Evolutionary conservation across 2,329 filamentous ascomycete genomes (phyloP).

Genomic region (Penicillium sp.): DNA sequence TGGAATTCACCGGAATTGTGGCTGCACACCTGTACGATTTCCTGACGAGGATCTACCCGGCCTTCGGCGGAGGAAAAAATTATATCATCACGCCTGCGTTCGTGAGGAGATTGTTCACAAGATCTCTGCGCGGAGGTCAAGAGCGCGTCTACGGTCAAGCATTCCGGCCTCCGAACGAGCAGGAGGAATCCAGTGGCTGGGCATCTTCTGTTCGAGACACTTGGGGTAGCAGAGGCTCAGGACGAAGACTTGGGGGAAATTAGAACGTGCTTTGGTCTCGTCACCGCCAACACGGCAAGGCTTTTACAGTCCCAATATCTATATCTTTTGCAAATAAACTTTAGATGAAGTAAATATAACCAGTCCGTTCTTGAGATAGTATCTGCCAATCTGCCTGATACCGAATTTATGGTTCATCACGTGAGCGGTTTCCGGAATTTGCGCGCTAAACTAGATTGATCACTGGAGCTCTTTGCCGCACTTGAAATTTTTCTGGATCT

Average conservation of each 20-base stretch:
- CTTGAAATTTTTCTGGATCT: slow-evolving; percentile 35
- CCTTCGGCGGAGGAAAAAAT: slow-evolving; percentile 83
- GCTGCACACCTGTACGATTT: slow-evolving; percentile 93
- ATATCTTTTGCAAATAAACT: too few species aligned
- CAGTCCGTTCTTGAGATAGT: too few species aligned
- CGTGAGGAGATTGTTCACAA: slow-evolving; percentile 69
- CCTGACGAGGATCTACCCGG: slow-evolving; percentile 82
- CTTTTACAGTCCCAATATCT: background rate
- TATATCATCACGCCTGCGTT: slow-evolving; percentile 75
- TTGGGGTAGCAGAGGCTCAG: slow-evolving; percentile 48
- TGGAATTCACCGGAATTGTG: slow-evolving; percentile 77
- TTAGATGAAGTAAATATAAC: too few species aligned
- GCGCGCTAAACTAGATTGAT: slow-evolving; percentile 31
- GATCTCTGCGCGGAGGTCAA: slow-evolving; percentile 47
- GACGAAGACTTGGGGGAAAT: slow-evolving; percentile 46
- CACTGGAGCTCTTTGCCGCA: slow-evolving; percentile 28
- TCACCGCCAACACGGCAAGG: background rate
- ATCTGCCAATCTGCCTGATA: background rate
- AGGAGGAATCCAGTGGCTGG: slow-evolving; percentile 31
- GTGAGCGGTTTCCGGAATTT: slow-evolving; percentile 20
- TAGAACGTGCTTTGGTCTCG: slow-evolving; percentile 18
- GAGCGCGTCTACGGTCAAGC: slow-evolving; percentile 68
- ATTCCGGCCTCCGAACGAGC: slow-evolving; percentile 47
- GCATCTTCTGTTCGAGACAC: slow-evolving; percentile 37
- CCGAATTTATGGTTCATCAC: slow-evolving; percentile 7